Base-by-base conservation (phyloP, 2,329 filamentous ascomycete genomes). In the Scortechinia acanthostroma region DNA sequence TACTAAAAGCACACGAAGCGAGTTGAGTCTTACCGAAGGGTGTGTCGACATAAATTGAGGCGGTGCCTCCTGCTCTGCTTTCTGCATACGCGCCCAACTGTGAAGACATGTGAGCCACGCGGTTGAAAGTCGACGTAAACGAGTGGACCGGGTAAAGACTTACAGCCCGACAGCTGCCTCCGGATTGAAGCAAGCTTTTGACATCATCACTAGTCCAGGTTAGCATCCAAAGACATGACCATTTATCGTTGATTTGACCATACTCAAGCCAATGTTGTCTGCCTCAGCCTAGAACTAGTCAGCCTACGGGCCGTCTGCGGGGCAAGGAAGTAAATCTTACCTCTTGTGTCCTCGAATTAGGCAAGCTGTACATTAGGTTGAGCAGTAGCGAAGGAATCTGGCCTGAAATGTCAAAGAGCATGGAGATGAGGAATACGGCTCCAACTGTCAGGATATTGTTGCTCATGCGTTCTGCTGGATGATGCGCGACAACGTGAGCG, bases 11-110 rank as follows among this genome's bases (percentile, higher is more conserved):
- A n/a, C n/a, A n/a, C n/a, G n/a, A n/a, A 3, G 10, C 2, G 2
- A 4, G 17, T 20, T 3, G 4, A 15, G 40, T 44, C 60, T 47
- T 56, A 66, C 63, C 42, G 71, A 71, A 21, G 79, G 79, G 62
- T 83, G 79, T 3, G 79, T 82, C 16, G 69, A 74, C 48, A 83
- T 55, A 47, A 81, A 74, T 52, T 80, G 69, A 15, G 76, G 77
- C 4, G 71, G 69, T 3, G 64, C 55, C 4, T 50, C 51, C 48
- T 70, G 59, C 44, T 71, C 68, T 13, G 53, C 50, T 50, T 68
- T 59, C 46, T 76, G 69, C 70, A 77, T 77, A 22, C 71, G 59
- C 20, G 58, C 54, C 73, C 73, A 77, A 19, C 63, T 67, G 44
- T n/a, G n/a, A n/a, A n/a, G n/a, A n/a, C n/a, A n/a, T n/a, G n/a